phyloP scores from a whole-genome alignment of 306 rosid species.

The Fragaria ananassa region DNA sequence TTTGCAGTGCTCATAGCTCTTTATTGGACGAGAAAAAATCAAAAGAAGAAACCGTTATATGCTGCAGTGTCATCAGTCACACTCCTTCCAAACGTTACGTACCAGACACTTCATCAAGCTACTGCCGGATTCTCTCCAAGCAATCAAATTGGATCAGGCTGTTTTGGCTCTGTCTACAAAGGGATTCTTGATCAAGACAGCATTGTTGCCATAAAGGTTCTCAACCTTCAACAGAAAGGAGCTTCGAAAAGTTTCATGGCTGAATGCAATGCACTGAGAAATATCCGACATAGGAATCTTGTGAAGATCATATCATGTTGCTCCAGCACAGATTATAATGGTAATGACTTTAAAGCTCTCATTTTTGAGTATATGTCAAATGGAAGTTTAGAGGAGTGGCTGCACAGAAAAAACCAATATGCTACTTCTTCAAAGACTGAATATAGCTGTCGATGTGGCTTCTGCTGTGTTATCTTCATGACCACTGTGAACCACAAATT shows the following conservation, averaged over 20 bases:
- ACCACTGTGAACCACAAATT: slow-evolving; percentile 26
- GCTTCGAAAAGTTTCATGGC: slow-evolving; percentile 38
- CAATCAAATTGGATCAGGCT: slow-evolving; percentile 35
- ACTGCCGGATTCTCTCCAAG: slow-evolving; percentile 12
- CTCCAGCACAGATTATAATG: slow-evolving; percentile 24
- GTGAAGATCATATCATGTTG: slow-evolving; percentile 40
- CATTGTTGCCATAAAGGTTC: slow-evolving; percentile 36
- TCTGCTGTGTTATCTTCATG: slow-evolving; percentile 41
- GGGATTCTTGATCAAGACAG: slow-evolving; percentile 23
- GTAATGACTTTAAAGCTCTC: slow-evolving; percentile 39
- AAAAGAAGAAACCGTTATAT: neutral
- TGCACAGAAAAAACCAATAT: slow-evolving; percentile 7
- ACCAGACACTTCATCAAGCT: slow-evolving; percentile 16
- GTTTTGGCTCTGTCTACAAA: slow-evolving; percentile 36
- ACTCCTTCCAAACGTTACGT: neutral
- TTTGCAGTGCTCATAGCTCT: neutral
- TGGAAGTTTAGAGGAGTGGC: slow-evolving; percentile 37
- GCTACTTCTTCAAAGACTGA: slow-evolving; percentile 29
- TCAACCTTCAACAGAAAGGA: slow-evolving; percentile 36
- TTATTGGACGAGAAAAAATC: neutral
- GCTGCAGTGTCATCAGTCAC: neutral
- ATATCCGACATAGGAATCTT: slow-evolving; percentile 42
- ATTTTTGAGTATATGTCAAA: slow-evolving; percentile 39
- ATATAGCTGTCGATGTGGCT: slow-evolving; percentile 34
- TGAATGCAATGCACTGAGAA: slow-evolving; percentile 37